Evolutionary conservation across 2,329 filamentous ascomycete genomes (phyloP), one percentile per base, ranked within the genome.

Genomic region (Penicillium capsulatum): DNA sequence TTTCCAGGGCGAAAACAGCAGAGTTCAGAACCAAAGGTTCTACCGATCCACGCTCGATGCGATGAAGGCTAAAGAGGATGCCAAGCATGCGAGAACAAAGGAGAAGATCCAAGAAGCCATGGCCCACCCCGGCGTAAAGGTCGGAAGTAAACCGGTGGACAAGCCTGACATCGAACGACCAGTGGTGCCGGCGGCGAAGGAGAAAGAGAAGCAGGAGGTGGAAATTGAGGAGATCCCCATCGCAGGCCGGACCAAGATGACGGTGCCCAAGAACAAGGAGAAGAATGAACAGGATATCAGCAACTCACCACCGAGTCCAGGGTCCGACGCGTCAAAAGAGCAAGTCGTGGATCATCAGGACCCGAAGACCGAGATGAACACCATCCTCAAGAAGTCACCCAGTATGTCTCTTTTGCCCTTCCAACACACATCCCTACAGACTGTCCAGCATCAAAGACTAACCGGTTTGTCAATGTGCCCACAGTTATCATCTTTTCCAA

Each of bases 401-500:
- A 83, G 88, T 94, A 78, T 52, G 78, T 70, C 22, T 22, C 27
- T 17, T 17, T 11, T 39, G 9, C 27, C 37, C 30, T 31, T 16
- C 15, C 37, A 15, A 31, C 14, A 6, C 29, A 16, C 7, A 17
- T 34, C 2, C 6, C 6, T n/a, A 7, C 26, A 11, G 4, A 7
- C 6, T 28, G 13, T 4, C 10, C 9, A 14, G n/a, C n/a, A n/a
- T n/a, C 26, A 28, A 11, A 16, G 10, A 19, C 31, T 40, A 20
- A 42, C 44, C 17, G 4, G 19, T 9, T 22, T 5, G 19, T 22
- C 15, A 11, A 7, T 14, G 20, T 22, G n/a, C 14, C 13, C 40
- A 5, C 50, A 92, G 88, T 97, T 44, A 86, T 96, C 62, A 87
- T 98, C 55, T 97, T 97, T 71, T 95, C 89, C 49, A 97, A 98